These are phyloP conservation scores for Allium cepa DNA, from an alignment of 106 monocot genomes.

Conservation along the genomic window DNA sequence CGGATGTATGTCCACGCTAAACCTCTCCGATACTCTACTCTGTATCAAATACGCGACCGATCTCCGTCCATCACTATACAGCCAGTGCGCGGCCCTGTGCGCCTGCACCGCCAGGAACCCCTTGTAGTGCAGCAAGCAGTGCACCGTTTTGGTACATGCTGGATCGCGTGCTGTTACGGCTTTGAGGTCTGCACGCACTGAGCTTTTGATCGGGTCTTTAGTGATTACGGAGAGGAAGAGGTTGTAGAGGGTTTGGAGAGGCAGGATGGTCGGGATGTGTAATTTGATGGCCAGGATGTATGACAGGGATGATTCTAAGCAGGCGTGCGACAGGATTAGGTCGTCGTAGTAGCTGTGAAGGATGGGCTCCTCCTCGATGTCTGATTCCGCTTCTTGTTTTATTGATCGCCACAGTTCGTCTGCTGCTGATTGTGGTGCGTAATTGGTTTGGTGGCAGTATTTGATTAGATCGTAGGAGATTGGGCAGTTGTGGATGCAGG, in stretches of 20 bases:
- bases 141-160: constrained; percentile 34
- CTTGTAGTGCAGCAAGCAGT: constrained; percentile 58
- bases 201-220: constrained; percentile 12
- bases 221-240: constrained; percentile 22
- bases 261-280: constrained; percentile 13
- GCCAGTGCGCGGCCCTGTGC: constrained; percentile 36
- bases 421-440: constrained; percentile 18
- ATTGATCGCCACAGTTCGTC: constrained; percentile 51
- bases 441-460: background rate
- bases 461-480: background rate
- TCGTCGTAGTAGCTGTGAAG: constrained; percentile 36
- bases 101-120: constrained; percentile 56
- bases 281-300: constrained; percentile 51
- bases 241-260: constrained; percentile 16
- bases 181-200: constrained; percentile 34
- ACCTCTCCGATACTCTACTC: constrained; percentile 34
- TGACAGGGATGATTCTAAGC: constrained; percentile 66
- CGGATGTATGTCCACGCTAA: constrained; percentile 64
- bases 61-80: constrained; percentile 23
- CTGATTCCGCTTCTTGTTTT: constrained; percentile 41
- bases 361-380: constrained; percentile 45
- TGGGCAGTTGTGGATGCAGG: constrained; percentile 30
- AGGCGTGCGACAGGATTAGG: constrained; percentile 42
- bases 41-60: constrained; percentile 38
- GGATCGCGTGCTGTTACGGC: constrained; percentile 55